Percentiles rank a stretch among this genome's conserved stretches.
phyloP scores from a whole-genome alignment of 2,329 filamentous ascomycete genomes.

The Apiospora hydei region DNA sequence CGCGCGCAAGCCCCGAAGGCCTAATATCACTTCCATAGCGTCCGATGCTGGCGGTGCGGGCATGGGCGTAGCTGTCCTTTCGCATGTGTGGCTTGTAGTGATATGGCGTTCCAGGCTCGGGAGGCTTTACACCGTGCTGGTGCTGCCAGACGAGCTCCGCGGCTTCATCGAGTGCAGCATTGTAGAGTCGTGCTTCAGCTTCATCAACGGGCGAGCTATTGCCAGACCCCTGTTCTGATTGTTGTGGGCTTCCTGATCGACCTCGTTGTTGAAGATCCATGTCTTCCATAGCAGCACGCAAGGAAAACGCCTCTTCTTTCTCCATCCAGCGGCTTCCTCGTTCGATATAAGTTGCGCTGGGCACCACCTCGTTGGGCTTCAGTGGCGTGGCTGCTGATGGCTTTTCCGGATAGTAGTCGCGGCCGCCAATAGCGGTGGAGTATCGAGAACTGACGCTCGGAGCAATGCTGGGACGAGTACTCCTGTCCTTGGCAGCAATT shows the following conservation, averaged over 20 bases:
- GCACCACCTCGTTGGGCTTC: conserved; percentile 67
- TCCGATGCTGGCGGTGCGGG: conserved; percentile 66
- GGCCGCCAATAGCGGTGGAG: conserved; percentile 56
- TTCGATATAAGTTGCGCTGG: conserved; percentile 75
- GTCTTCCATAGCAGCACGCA: conserved; percentile 76
- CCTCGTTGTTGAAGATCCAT: conserved; percentile 63
- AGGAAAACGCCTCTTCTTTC: conserved; percentile 75
- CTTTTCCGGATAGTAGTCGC: conserved; percentile 60
- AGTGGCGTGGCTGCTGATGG: conserved; percentile 48
- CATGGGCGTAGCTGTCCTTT: conserved; percentile 75
- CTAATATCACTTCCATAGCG: conserved; percentile 55
- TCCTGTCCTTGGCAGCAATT: conserved; percentile 29
- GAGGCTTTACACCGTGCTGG: conserved; percentile 63
- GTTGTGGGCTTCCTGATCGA: neutral
- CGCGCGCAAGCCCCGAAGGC: conserved; percentile 54
- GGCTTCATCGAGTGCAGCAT: conserved; percentile 77
- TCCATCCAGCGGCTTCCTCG: conserved; percentile 80
- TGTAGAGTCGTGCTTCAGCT: conserved; percentile 69
- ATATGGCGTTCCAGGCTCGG: conserved; percentile 69
- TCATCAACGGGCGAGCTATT: conserved; percentile 41
- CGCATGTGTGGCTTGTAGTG: conserved; percentile 73
- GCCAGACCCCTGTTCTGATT: conserved; percentile 23
- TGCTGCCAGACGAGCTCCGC: conserved; percentile 82
- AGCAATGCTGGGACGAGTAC: conserved; percentile 50
- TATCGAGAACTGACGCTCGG: conserved; percentile 59